phyloP scores from a whole-genome alignment of 768 basidiomycete species.

The Rhizopogon vulgaris region DNA sequence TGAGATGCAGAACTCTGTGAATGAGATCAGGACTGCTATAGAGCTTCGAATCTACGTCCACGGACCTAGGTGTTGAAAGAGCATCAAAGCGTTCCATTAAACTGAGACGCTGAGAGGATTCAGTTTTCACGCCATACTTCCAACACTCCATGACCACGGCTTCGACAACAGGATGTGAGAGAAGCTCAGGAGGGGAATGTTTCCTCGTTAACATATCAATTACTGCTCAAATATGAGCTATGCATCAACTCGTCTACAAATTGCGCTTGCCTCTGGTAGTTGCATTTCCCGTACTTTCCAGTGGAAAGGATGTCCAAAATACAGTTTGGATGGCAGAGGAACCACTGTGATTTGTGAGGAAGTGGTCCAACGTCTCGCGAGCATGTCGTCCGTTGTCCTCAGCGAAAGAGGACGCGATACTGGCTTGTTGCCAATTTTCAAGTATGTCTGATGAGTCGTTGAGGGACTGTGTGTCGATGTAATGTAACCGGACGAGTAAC shows the following conservation, averaged over 20 bases:
- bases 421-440: slow-evolving; percentile 1
- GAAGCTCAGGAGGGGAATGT: slow-evolving; percentile 31
- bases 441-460: background rate
- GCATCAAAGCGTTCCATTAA: slow-evolving; percentile 27
- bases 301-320: slow-evolving; percentile 42
- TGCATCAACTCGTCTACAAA: background rate
- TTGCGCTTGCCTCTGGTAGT: slow-evolving; percentile 25
- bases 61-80: slow-evolving; percentile 43
- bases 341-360: slow-evolving; percentile 34
- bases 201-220: slow-evolving; percentile 32
- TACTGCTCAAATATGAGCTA: slow-evolving; percentile 22
- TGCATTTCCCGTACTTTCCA: slow-evolving; percentile 18
- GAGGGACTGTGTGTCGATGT: background rate
- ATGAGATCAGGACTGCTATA: slow-evolving; percentile 1
- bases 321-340: slow-evolving; percentile 38
- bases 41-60: background rate
- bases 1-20: slow-evolving; percentile 36
- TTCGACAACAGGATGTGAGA: slow-evolving; percentile 35
- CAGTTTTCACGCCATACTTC: slow-evolving; percentile 26
- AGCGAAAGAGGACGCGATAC: slow-evolving; percentile 11
- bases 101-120: background rate
- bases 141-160: slow-evolving; percentile 35
- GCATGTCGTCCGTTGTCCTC: slow-evolving; percentile 30
- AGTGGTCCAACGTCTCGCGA: slow-evolving; percentile 33
- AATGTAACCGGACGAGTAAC: slow-evolving; percentile 4